Conservation (phyloP, 2,329 filamentous ascomycete genomes). For the Plenodomus biglobosus region DNA sequence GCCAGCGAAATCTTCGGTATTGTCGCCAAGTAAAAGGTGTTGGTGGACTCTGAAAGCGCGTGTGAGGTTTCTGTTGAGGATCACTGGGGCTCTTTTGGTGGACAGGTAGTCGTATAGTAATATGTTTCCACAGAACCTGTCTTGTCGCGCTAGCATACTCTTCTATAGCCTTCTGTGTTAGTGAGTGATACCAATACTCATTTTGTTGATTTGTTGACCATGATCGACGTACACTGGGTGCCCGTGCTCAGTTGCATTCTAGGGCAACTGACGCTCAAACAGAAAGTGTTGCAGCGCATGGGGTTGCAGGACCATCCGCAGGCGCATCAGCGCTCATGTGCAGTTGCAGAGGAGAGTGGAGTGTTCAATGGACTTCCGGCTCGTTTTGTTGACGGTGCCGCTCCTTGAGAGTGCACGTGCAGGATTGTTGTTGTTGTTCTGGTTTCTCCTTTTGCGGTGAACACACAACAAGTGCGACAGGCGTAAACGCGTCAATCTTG, state of each 20-base stretch:
- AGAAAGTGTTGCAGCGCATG: neutral
- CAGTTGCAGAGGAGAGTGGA: neutral
- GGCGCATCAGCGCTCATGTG: constrained; percentile 2
- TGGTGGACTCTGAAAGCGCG: constrained; percentile 22
- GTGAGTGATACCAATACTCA: neutral
- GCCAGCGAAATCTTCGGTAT: neutral
- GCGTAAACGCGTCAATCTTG: neutral
- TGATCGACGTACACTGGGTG: constrained; percentile 3
- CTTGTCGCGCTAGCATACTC: constrained; percentile 26
- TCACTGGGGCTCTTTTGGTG: constrained; percentile 20
- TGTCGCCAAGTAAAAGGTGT: constrained; percentile 8
- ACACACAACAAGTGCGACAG: neutral
- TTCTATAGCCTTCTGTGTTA: neutral
- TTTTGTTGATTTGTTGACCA: neutral
- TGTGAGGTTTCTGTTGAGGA: constrained; percentile 31
- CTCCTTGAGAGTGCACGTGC: neutral
- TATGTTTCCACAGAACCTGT: constrained; percentile 26
- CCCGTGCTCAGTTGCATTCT: constrained; percentile 12
- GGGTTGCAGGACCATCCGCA: neutral
- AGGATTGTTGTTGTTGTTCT: neutral
- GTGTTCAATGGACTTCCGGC: neutral
- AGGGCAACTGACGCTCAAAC: constrained; percentile 5
- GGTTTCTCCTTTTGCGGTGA: neutral
- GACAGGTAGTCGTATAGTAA: constrained; percentile 30
- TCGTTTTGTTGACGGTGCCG: neutral